phyloP scores from a whole-genome alignment of 108 stramenopile species.

The Chaetoceros muelleri region DNA sequence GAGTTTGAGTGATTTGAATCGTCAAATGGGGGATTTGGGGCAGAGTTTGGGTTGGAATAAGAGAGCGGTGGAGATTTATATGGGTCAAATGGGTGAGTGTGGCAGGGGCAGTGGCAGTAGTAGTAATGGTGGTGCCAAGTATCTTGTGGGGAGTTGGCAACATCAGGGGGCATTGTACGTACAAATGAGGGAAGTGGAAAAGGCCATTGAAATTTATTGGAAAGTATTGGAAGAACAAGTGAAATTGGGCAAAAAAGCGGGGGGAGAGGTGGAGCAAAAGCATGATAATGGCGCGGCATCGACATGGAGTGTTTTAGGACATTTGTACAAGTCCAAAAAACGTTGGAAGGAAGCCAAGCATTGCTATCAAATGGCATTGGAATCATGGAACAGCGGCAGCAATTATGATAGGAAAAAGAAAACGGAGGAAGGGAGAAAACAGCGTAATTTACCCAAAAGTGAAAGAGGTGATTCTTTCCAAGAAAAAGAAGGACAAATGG shows the following conservation, averaged over 20 bases:
- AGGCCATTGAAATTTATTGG: background rate
- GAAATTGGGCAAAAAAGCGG: background rate
- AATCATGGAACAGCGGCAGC: too few species aligned
- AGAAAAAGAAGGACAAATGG: background rate
- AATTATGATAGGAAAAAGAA: too few species aligned
- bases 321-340: background rate
- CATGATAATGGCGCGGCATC: too few species aligned
- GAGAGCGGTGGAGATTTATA: background rate
- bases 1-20: background rate
- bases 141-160: background rate
- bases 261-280: background rate
- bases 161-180: background rate
- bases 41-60: background rate
- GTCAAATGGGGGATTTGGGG: background rate
- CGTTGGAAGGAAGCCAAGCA: background rate
- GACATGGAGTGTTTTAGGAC: background rate
- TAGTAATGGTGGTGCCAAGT: background rate
- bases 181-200: background rate
- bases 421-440: too few species aligned
- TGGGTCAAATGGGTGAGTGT: background rate
- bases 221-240: background rate
- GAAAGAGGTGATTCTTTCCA: too few species aligned
- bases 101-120: background rate
- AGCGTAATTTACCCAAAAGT: too few species aligned
- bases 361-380: background rate